phyloP scores from a whole-genome alignment of 2,329 filamentous ascomycete genomes.

The Ophiostoma tasmaniense region DNA sequence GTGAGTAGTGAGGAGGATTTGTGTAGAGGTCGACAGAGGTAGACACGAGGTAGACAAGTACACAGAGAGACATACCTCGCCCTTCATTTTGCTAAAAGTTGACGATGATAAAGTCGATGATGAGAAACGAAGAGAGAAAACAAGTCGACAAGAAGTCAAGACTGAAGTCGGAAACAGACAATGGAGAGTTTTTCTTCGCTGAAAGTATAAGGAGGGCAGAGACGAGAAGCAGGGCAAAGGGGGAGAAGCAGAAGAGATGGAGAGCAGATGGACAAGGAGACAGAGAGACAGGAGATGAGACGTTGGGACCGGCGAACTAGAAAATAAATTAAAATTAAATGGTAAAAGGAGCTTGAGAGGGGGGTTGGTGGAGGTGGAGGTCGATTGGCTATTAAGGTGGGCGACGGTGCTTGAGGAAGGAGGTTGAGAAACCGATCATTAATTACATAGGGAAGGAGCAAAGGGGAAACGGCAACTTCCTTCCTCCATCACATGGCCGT shows the following conservation, averaged over 20 bases:
- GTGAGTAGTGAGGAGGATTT: neutral
- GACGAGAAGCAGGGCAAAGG: neutral
- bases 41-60: neutral
- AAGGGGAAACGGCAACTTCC: constrained; percentile 1
- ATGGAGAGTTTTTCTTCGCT: constrained; percentile 5
- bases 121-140: neutral
- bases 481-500: constrained; percentile 9
- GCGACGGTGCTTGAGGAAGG: neutral
- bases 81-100: constrained; percentile 41
- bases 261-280: neutral
- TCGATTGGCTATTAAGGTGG: neutral
- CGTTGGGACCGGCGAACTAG: constrained; percentile 6
- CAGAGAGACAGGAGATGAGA: neutral
- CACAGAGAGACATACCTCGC: constrained; percentile 39
- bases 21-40: neutral
- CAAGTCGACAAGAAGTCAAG: neutral
- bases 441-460: no score
- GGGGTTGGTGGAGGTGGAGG: neutral
- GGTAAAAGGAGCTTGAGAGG: neutral
- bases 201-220: constrained; percentile 6
- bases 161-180: constrained; percentile 3
- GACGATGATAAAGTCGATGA: neutral
- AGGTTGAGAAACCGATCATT: no score
- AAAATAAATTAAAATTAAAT: neutral
- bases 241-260: neutral